These are phyloP conservation scores for Linnemannia zychae DNA, from an alignment of 192 early-diverging fungal genomes.

Conservation along the genomic window DNA sequence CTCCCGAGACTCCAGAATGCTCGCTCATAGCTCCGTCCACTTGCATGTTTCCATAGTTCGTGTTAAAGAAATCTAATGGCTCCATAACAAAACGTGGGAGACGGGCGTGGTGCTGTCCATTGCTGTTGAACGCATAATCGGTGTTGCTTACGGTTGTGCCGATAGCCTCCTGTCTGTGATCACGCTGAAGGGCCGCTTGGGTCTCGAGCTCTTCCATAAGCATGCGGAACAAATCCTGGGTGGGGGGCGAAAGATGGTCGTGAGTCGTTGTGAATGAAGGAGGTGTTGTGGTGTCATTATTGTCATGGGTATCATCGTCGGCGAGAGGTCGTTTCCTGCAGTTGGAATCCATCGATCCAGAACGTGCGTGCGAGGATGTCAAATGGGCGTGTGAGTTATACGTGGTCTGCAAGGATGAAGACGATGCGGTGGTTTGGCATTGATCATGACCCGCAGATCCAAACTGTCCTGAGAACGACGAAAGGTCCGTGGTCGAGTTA, in stretches of 20 bases:
- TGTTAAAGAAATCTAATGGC: conserved; percentile 31
- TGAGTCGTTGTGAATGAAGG: conserved; percentile 1
- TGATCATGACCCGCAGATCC: neutral
- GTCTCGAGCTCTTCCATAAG: conserved; percentile 49
- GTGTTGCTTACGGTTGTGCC: neutral
- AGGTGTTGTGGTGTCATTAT: conserved; percentile 8
- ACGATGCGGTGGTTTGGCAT: neutral
- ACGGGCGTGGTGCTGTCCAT: conserved; percentile 15
- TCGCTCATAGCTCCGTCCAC: conserved; percentile 9
- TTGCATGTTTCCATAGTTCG: conserved; percentile 22
- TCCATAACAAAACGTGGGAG: conserved; percentile 42
- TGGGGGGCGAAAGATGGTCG: conserved; percentile 37
- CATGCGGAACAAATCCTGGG: conserved; percentile 50
- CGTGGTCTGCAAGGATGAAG: neutral
- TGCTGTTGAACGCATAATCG: conserved; percentile 12
- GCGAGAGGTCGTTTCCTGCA: conserved; percentile 29
- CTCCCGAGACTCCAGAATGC: neutral
- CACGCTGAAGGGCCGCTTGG: conserved; percentile 38
- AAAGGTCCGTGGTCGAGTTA: neutral
- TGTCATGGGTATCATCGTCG: conserved; percentile 23
- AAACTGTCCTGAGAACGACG: conserved; percentile 5
- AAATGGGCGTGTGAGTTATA: neutral
- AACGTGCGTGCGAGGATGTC: neutral
- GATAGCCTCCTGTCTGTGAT: conserved; percentile 14
- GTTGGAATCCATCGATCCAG: neutral